phyloP scores from a whole-genome alignment of 2,329 filamentous ascomycete genomes.

The Penicillium sp. region DNA sequence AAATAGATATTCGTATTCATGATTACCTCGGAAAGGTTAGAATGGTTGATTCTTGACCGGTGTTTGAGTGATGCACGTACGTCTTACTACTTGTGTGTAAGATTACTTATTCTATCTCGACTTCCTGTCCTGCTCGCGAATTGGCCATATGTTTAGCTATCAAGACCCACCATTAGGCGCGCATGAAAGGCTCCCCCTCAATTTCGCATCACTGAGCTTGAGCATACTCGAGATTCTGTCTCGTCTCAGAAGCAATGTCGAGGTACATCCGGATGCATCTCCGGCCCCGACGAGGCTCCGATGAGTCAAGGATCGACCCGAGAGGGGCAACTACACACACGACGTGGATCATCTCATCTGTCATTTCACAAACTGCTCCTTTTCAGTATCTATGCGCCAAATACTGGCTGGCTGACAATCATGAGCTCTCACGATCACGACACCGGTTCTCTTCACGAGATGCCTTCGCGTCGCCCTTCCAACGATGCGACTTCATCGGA shows the following conservation, averaged over 20 bases:
- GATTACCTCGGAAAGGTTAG: background rate
- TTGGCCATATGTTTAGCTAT: too few relatives aligned
- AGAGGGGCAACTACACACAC: background rate
- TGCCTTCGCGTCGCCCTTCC: background rate
- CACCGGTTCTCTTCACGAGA: constrained; percentile 3
- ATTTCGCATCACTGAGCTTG: background rate
- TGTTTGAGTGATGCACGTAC: background rate
- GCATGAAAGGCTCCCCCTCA: too few relatives aligned
- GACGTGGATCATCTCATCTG: background rate
- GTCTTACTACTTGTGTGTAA: background rate
- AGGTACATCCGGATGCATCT: background rate
- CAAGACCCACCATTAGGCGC: too few relatives aligned
- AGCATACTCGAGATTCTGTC: background rate
- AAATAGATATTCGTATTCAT: background rate
- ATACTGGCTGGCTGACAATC: background rate
- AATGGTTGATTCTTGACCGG: background rate
- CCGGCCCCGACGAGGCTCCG: background rate
- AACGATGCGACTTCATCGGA: constrained; percentile 13
- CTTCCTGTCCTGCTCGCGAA: too few relatives aligned
- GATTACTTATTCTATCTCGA: too few relatives aligned
- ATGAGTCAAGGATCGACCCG: constrained; percentile 8
- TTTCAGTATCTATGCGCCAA: background rate
- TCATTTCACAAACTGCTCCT: background rate
- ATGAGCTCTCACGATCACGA: constrained; percentile 13
- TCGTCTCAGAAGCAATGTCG: background rate